A percentile compares a stretch with the other conserved stretches of the same genome.
Evolutionary conservation across 371 early-diverging fungal species (phyloP).

Genomic region (Mortierella sp.): DNA sequence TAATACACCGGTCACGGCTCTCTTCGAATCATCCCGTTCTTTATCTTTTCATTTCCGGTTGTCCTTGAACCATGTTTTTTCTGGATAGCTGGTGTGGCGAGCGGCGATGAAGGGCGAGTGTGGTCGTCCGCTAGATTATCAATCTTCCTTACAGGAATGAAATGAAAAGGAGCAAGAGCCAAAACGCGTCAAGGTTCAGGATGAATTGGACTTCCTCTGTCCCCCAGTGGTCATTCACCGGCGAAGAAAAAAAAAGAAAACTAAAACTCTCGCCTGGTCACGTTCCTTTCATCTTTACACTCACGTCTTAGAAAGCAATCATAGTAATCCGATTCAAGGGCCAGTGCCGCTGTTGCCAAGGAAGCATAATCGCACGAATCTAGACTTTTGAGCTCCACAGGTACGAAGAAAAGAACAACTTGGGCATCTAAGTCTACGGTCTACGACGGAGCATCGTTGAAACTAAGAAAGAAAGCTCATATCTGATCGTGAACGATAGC

Average conservation of each 20-base stretch:
- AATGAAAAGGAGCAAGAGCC: background rate
- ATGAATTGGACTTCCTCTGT: background rate
- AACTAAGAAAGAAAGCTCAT: background rate
- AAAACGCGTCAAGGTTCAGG: conserved; percentile 14
- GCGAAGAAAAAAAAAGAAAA: background rate
- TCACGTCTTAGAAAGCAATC: background rate
- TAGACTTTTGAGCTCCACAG: background rate
- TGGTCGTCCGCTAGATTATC: conserved; percentile 21
- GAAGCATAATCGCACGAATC: conserved; percentile 6
- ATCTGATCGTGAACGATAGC: background rate
- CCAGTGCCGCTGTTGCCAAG: background rate
- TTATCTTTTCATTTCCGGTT: background rate
- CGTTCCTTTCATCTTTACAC: background rate
- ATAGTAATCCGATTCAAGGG: background rate
- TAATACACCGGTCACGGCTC: background rate
- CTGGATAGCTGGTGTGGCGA: background rate
- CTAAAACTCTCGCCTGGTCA: background rate
- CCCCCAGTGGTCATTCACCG: background rate
- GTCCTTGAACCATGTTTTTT: background rate
- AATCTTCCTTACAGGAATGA: background rate
- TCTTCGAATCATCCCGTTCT: background rate
- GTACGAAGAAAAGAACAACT: background rate
- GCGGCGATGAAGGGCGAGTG: background rate
- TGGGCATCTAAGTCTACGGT: background rate
- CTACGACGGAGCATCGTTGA: background rate